Base-by-base conservation (phyloP, 148 eudicot species). In the Rhododendron henanense region DNA sequence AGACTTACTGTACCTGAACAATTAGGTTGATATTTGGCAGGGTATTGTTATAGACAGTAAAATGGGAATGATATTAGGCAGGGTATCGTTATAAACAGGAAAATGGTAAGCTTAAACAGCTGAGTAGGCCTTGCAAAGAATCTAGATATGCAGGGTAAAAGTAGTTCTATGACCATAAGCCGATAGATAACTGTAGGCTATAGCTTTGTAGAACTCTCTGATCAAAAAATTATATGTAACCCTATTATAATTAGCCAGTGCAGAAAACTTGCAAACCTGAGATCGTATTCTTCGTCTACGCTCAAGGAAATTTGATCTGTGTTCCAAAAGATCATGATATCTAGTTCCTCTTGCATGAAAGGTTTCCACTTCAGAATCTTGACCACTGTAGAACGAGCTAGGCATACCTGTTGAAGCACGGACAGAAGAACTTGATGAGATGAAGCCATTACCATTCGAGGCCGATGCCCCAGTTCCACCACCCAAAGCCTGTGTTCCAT, bases 251-350 rank as follows among this genome's bases (percentile, higher is more conserved):
- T 23, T 23, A 51, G 48, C 37, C 11, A 67, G 23, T 23, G 79
- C 19, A 65, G 31, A 33, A 85, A 85, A 61, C 47, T 85, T 39
- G 89, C 91, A 87, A 35, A 97, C 99, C 98, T 95, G 99, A 87
- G 99, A 97, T 89, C 99, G 92, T 89, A 96, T 95, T 92, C 98
- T 93, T 94, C 98, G 92, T 84, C 97, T 90, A 23, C 98, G 92
- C 88, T 97, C 99, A 89, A 94, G 87, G 89, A 95, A 96, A 94
- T 91, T 95, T 80, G 99, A 93, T 85, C 98, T 90, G 84, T 94
- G 94, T 86, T 95, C 97, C 87, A 93, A 67, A 61, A 92, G 88
- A 90, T 93, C 97, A 87, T 84, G 91, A 87, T 93, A 91, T 77
- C 98, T 91, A 25, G 93, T 81, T 84, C 91, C 96, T 86, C 94